Conservation (phyloP, 164 flowering plant genomes). For the Kalanchoe fedtschenkoi region DNA sequence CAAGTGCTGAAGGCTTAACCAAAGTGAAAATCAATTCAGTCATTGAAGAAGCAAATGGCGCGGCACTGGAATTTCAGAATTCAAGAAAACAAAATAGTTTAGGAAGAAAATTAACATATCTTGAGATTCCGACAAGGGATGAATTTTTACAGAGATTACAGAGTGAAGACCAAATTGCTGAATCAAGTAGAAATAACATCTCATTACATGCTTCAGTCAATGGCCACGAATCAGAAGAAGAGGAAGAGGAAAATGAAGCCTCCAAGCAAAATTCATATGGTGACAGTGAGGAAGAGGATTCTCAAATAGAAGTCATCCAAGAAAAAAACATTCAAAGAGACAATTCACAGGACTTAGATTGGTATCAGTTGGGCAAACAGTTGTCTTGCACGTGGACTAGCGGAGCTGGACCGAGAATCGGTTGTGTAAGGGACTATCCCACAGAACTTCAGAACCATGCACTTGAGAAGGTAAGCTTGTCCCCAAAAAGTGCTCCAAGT, state of each 20-base stretch:
- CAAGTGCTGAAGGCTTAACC: constrained; percentile 10
- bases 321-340: constrained; percentile 49
- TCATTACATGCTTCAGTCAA: constrained; percentile 13
- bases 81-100: constrained; percentile 14
- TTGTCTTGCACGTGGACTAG: constrained; percentile 74
- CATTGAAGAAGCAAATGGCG: constrained; percentile 9
- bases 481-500: constrained; percentile 42
- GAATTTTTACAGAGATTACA: constrained; percentile 19
- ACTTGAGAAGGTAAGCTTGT: constrained; percentile 57
- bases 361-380: constrained; percentile 52
- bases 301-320: constrained; percentile 24
- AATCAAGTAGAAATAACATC: background rate
- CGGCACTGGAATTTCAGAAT: constrained; percentile 10
- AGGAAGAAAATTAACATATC: constrained; percentile 18
- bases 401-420: constrained; percentile 83
- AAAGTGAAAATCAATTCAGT: constrained; percentile 12
- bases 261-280: constrained; percentile 17
- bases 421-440: constrained; percentile 77
- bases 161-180: constrained; percentile 12
- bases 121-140: constrained; percentile 33
- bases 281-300: constrained; percentile 16
- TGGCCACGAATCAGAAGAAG: constrained; percentile 16
- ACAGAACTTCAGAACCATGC: constrained; percentile 52
- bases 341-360: constrained; percentile 44
- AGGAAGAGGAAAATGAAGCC: constrained; percentile 12